Conservation (phyloP, 371 early-diverging fungal species). For the Synchytrium microbalum region DNA sequence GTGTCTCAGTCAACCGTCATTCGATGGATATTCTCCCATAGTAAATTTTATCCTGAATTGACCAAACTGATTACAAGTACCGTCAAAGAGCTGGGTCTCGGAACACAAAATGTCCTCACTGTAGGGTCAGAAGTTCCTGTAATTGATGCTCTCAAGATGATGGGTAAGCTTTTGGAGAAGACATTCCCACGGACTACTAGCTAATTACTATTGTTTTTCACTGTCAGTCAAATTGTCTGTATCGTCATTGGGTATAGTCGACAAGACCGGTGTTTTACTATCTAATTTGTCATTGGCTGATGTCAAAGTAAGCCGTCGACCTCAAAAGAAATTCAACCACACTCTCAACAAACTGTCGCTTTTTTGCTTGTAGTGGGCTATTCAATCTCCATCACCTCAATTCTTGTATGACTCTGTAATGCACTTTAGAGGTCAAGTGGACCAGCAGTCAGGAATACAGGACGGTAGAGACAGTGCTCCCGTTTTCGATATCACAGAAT, state of each 20-base stretch:
- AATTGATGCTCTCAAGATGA: background rate
- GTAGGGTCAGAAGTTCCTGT: background rate
- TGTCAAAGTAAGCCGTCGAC: background rate
- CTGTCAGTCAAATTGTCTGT: background rate
- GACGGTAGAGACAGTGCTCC: background rate
- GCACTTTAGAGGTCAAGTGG: background rate
- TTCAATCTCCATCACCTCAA: background rate
- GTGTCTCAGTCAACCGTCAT: background rate
- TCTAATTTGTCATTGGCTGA: background rate
- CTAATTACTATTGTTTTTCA: background rate
- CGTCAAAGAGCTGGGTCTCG: background rate
- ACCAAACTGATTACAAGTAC: background rate
- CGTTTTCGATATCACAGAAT: background rate
- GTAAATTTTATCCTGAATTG: background rate
- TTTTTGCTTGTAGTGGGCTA: background rate
- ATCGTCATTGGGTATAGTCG: background rate
- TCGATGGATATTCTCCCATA: background rate
- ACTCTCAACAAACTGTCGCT: background rate
- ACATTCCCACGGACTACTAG: background rate
- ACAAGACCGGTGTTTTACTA: background rate
- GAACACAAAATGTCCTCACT: background rate
- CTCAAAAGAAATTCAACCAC: background rate
- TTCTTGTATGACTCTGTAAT: background rate
- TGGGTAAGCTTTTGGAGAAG: background rate
- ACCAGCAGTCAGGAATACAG: background rate